A percentile compares a stretch with the other conserved stretches of the same genome.
These are phyloP conservation scores for Lathyrus sativus DNA, from an alignment of 306 rosid species.

Conservation along the genomic window DNA sequence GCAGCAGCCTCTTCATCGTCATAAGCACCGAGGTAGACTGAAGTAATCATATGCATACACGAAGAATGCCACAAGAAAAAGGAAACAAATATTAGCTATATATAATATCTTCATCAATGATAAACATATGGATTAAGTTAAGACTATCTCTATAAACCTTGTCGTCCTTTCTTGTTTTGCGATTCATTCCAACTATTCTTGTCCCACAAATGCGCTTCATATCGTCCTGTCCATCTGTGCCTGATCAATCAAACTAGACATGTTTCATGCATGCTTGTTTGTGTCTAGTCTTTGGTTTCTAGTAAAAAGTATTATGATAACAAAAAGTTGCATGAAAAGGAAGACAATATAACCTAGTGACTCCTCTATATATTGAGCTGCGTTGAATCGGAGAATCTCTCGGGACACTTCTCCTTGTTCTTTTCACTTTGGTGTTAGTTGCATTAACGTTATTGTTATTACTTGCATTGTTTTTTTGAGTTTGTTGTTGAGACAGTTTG, in stretches of 20 bases:
- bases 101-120: background rate
- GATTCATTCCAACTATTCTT: constrained; percentile 92
- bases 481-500: constrained; percentile 45
- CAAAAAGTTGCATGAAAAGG: background rate
- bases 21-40: constrained; percentile 97
- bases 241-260: constrained; percentile 18
- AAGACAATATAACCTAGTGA: constrained; percentile 58
- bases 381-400: constrained; percentile 73
- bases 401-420: constrained; percentile 71
- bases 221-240: constrained; percentile 82
- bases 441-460: constrained; percentile 24
- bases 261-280: too few species aligned
- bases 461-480: constrained; percentile 42
- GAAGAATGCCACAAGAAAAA: constrained; percentile 20
- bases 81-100: background rate
- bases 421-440: constrained; percentile 49
- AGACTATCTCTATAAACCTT: constrained; percentile 47
- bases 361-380: constrained; percentile 81
- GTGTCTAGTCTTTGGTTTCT: background rate
- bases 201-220: constrained; percentile 98
- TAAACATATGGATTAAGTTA: background rate
- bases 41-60: background rate
- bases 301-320: background rate
- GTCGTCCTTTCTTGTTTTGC: constrained; percentile 93
- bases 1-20: constrained; percentile 91